A percentile compares a stretch with the other conserved stretches of the same genome.
Conservation (phyloP, 2,329 filamentous ascomycete genomes). For the Stemphylium lycopersici region DNA sequence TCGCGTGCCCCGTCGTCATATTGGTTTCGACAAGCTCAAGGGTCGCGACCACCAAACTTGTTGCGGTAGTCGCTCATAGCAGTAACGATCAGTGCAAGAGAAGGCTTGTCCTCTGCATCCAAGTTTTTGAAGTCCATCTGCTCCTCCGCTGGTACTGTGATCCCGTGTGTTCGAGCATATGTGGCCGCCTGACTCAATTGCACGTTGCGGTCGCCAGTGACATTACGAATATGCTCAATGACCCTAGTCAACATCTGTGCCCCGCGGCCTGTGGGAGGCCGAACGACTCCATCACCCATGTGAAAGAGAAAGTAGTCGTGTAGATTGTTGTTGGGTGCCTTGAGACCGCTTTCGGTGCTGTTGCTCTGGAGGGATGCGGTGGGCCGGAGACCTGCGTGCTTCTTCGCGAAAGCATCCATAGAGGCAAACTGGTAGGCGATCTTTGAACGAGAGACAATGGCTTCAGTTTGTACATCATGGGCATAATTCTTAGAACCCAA, state of each 20-base stretch:
- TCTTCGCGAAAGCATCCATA: not conserved
- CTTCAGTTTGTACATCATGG: not conserved
- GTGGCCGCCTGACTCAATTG: conserved; percentile 6
- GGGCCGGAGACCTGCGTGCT: not conserved
- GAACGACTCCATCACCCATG: conserved; percentile 11
- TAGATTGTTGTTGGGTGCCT: not conserved
- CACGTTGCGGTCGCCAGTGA: conserved; percentile 2
- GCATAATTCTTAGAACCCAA: not conserved
- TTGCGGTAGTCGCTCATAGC: not conserved
- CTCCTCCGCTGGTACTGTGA: not conserved
- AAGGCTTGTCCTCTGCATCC: conserved; percentile 1
- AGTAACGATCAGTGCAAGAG: not conserved
- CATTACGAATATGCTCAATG: conserved; percentile 7
- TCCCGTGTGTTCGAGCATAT: not conserved
- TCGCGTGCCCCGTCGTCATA: too few relatives aligned
- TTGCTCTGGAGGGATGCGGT: conserved; percentile 1
- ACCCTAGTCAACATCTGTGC: conserved; percentile 9
- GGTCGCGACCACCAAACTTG: not conserved
- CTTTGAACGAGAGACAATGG: not conserved
- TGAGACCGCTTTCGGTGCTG: conserved; percentile 2
- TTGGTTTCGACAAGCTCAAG: too few relatives aligned
- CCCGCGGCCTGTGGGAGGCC: not conserved
- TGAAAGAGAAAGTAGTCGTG: conserved; percentile 12
- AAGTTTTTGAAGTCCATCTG: conserved; percentile 2
- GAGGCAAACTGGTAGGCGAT: conserved; percentile 2